Conservation (phyloP, 306 rosid species). For the Purshia tridentata region DNA sequence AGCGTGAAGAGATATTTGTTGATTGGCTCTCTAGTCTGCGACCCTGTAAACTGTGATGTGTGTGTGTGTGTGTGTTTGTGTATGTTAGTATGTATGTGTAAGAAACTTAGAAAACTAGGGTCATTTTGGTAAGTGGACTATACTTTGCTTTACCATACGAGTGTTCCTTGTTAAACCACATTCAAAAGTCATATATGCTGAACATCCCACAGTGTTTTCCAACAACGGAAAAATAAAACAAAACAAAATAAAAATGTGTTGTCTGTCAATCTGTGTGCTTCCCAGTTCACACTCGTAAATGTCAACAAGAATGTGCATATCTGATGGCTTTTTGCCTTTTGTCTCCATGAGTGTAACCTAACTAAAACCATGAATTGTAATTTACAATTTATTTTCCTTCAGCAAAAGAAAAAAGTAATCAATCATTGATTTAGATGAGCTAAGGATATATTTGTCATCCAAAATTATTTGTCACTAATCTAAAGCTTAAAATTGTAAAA, state of each 20-base stretch:
- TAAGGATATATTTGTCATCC: neutral
- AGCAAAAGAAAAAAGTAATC: neutral
- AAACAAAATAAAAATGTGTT: too few species aligned
- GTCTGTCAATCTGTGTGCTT: conserved; percentile 12
- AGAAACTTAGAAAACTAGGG: conserved; percentile 28
- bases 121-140: conserved; percentile 21
- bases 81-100: neutral
- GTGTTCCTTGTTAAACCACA: neutral
- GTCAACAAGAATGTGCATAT: neutral
- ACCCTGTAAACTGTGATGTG: conserved; percentile 34
- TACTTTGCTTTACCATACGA: neutral
- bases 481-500: too few species aligned
- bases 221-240: too few species aligned
- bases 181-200: neutral
- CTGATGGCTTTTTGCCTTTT: conserved; percentile 2
- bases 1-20: conserved; percentile 57
- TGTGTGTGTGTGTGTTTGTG: conserved; percentile 6
- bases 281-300: neutral
- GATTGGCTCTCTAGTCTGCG: conserved; percentile 54
- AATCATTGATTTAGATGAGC: neutral
- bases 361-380: neutral
- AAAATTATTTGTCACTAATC: neutral
- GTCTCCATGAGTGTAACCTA: conserved; percentile 14
- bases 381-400: neutral
- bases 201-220: neutral